Percentiles rank a stretch among this genome's conserved stretches.
Evolutionary conservation across 306 rosid species (phyloP).

Genomic region (Amphicarpaea edgeworthii): DNA sequence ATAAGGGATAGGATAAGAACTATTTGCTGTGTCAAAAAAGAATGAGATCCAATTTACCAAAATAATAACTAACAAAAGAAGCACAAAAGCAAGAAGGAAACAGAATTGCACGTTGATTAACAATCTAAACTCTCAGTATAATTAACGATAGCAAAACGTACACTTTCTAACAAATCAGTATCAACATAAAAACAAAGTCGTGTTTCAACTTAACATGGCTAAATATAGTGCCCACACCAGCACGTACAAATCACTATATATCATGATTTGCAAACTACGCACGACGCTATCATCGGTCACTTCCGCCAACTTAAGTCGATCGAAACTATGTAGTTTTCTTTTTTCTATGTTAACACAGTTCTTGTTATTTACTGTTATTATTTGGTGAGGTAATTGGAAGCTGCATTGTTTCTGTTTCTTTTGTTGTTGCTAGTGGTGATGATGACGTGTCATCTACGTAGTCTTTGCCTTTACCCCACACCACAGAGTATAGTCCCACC

Average conservation of each 20-base stretch:
- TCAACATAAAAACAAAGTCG: background rate
- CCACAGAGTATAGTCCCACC: constrained; percentile 72
- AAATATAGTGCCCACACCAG: constrained; percentile 30
- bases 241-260: constrained; percentile 6
- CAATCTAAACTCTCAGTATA: background rate
- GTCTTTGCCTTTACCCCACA: constrained; percentile 85
- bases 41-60: constrained; percentile 3
- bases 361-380: background rate
- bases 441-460: constrained; percentile 3
- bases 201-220: constrained; percentile 27
- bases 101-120: background rate
- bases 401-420: constrained; percentile 38
- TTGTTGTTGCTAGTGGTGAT: background rate
- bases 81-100: background rate
- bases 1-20: background rate
- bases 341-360: background rate
- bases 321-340: background rate
- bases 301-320: background rate
- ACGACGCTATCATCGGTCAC: background rate
- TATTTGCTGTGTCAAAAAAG: background rate
- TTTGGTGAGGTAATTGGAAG: constrained; percentile 44
- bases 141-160: background rate
- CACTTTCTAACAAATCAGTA: constrained; percentile 3
- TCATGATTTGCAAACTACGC: background rate
- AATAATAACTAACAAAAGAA: too few species aligned